Conservation (phyloP, 2,329 filamentous ascomycete species). For the Eutypella sp. region DNA sequence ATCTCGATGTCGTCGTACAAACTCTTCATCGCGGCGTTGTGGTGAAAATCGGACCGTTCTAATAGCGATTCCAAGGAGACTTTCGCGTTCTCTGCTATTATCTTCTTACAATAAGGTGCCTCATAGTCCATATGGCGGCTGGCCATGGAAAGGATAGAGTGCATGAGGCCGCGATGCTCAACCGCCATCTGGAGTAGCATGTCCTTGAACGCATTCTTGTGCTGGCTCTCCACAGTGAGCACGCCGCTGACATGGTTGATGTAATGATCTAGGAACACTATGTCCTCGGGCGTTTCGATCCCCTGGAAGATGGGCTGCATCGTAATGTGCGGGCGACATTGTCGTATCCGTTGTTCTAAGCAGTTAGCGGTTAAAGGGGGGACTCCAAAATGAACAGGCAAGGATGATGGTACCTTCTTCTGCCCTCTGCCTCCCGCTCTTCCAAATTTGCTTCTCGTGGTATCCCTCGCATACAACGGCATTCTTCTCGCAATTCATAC, state of each 20-base stretch:
- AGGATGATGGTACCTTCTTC: constrained; percentile 67
- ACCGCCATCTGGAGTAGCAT: constrained; percentile 79
- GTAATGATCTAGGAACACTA: constrained; percentile 79
- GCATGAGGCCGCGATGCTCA: constrained; percentile 78
- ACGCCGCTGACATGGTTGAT: constrained; percentile 73
- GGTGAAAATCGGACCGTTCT: constrained; percentile 50
- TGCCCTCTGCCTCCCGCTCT: constrained; percentile 71
- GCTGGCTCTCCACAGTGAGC: constrained; percentile 75
- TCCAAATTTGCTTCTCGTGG: constrained; percentile 81
- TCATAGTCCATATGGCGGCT: constrained; percentile 67
- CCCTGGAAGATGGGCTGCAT: constrained; percentile 70
- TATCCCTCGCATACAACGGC: constrained; percentile 89
- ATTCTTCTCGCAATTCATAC: constrained; percentile 89
- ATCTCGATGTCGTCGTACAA: constrained; percentile 43
- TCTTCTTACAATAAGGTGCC: constrained; percentile 49
- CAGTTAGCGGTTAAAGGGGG: constrained; percentile 14
- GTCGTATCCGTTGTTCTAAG: constrained; percentile 45
- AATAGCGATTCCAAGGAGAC: constrained; percentile 43
- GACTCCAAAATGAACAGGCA: constrained; percentile 4
- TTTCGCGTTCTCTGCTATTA: constrained; percentile 45
- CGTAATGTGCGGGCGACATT: constrained; percentile 47
- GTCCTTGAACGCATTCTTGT: constrained; percentile 80
- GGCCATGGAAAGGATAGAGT: constrained; percentile 79
- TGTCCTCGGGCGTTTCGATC: constrained; percentile 74
- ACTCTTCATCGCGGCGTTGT: constrained; percentile 48